Evolutionary conservation across 2,329 filamentous ascomycete species (phyloP).

Genomic region (Thyridium curvatum): DNA sequence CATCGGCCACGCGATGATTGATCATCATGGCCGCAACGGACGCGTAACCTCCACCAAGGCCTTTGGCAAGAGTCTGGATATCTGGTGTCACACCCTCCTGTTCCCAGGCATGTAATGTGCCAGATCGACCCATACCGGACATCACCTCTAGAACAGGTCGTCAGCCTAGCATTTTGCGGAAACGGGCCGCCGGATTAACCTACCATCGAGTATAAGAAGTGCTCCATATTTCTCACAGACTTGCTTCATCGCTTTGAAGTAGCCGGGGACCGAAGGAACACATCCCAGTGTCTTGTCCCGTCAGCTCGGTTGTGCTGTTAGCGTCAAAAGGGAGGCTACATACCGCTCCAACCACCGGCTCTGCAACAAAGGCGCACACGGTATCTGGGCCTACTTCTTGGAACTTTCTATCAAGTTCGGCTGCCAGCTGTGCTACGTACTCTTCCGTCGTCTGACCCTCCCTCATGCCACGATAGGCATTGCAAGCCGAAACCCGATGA

Average conservation of each 20-base stretch:
- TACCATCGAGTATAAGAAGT: constrained; percentile 58
- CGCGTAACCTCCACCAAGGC: constrained; percentile 48
- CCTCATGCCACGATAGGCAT: constrained; percentile 44
- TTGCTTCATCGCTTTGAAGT: constrained; percentile 55
- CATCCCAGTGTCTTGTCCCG: constrained; percentile 50
- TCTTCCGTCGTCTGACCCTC: constrained; percentile 36
- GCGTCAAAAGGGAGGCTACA: constrained; percentile 1
- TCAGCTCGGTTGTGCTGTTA: background rate
- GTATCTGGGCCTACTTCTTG: constrained; percentile 43
- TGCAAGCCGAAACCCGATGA: constrained; percentile 47
- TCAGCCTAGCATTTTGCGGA: too few species aligned
- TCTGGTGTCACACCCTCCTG: constrained; percentile 52
- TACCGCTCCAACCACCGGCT: constrained; percentile 53
- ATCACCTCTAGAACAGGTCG: constrained; percentile 32
- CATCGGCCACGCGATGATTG: constrained; percentile 37
- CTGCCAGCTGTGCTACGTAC: constrained; percentile 44
- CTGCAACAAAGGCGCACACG: constrained; percentile 53
- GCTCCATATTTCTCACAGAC: constrained; percentile 61
- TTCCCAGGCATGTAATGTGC: constrained; percentile 53
- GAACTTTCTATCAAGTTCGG: constrained; percentile 52
- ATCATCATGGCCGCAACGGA: constrained; percentile 50
- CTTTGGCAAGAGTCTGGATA: constrained; percentile 54
- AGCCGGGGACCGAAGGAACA: constrained; percentile 54
- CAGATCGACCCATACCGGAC: constrained; percentile 54
- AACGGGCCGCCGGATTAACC: too few species aligned